Percentiles rank a stretch among this genome's conserved stretches.
phyloP scores from a whole-genome alignment of 768 basidiomycete species.

The Collybia mongolica region DNA sequence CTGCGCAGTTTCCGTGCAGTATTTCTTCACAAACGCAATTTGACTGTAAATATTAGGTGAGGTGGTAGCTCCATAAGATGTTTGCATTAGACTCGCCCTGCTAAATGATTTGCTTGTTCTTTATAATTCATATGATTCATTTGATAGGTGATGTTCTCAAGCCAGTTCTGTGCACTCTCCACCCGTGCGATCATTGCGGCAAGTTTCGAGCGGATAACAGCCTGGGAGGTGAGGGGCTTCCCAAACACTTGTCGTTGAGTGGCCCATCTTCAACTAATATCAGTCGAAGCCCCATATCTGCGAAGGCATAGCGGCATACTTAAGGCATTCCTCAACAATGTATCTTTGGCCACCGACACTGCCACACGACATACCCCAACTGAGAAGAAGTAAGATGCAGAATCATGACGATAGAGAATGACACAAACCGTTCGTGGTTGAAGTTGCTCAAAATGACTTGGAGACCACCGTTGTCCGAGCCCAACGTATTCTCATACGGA shows the following conservation, averaged over 20 bases:
- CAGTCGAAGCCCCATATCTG: neutral
- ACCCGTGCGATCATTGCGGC: constrained; percentile 79
- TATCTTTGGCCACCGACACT: constrained; percentile 54
- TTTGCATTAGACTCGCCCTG: constrained; percentile 47
- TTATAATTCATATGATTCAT: constrained; percentile 86
- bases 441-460: constrained; percentile 43
- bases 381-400: constrained; percentile 19
- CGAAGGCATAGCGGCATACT: constrained; percentile 32
- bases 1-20: constrained; percentile 71
- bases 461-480: constrained; percentile 40
- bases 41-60: constrained; percentile 37
- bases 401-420: neutral
- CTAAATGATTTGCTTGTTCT: constrained; percentile 69
- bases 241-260: constrained; percentile 80
- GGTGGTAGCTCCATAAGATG: neutral
- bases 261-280: constrained; percentile 52
- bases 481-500: constrained; percentile 58
- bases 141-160: constrained; percentile 85
- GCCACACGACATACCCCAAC: constrained; percentile 68
- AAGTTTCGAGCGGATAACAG: constrained; percentile 76
- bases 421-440: constrained; percentile 80
- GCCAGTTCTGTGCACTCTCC: constrained; percentile 82
- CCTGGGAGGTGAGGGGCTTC: constrained; percentile 62
- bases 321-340: constrained; percentile 75
- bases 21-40: constrained; percentile 80